Base-by-base conservation (phyloP, 1,284 basidiomycete genomes). In the Thelephora terrestris region DNA sequence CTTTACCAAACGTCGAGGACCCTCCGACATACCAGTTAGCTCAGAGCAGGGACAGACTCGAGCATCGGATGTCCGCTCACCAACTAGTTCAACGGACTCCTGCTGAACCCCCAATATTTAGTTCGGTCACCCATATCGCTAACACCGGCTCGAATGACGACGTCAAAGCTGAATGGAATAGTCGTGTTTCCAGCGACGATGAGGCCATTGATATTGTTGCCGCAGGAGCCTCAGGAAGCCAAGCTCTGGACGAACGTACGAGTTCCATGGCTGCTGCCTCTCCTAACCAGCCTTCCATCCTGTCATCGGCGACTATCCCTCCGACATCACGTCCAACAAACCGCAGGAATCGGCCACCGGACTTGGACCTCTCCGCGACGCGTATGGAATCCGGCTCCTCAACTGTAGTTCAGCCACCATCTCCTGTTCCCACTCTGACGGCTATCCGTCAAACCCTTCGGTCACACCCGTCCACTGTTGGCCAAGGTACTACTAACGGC, bases 151-250 rank as follows among this genome's bases (percentile, higher is more conserved):
- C 58, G 40, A 63, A 73, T 52, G 62, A 64, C 10, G 80, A 82
- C 55, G 61, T 63, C n/a, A 81, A 81, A 55, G 71, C 69, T 5
- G 78, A 85, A 49, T 86, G 84, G 83, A 76, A 81, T 52, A 52
- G 51, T 36, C 53, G 55, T 38, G 66, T 62, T 25, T 79, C 75
- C 3, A 88, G 85, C 56, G 87, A 90, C 53, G 86, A 90, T 46
- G 87, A 90, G 62, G 87, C 85, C 12, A 85, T 90, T 49, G 78
- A 86, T 57, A 69, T 86, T 40, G 76, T 88, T 39, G 81, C 86
- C 2, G 86, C 86, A 9, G 84, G 78, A 14, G 73, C 83, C 7
- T 85, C 83, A 52, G 86, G 86, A 12, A 83, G 84, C 57, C 83
- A 82, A 57, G 79, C 81, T 23, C 62, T 90, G 47, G 87, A 90